A percentile compares a stretch with the other conserved stretches of the same genome.
Conservation (phyloP, 2,329 filamentous ascomycete species). For the Leptographium lundbergii region DNA sequence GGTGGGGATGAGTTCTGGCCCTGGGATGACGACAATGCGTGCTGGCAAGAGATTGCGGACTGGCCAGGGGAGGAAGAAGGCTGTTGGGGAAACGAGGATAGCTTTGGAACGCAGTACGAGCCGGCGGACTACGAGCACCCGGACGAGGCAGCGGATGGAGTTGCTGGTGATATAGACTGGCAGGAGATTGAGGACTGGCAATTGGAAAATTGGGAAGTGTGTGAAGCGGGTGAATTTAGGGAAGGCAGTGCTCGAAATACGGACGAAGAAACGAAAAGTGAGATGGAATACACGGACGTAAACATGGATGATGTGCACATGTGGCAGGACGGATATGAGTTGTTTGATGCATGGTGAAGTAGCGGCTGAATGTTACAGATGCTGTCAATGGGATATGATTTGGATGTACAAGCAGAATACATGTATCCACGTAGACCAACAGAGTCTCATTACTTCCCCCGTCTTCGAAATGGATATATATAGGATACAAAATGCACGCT, state of each 20-base stretch:
- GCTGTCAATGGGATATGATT: background rate
- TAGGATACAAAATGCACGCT: background rate
- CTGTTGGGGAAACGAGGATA: background rate
- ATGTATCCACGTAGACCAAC: background rate
- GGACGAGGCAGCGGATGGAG: background rate
- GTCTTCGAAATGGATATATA: background rate
- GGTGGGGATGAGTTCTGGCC: background rate
- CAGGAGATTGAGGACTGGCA: conserved; percentile 3
- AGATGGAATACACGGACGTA: conserved; percentile 2
- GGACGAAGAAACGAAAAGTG: background rate
- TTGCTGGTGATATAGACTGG: background rate
- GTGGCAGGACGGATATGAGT: background rate
- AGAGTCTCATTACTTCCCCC: too few species aligned
- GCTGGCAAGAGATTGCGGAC: conserved; percentile 8
- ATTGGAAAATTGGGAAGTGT: conserved; percentile 4
- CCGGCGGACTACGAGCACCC: background rate
- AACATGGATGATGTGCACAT: background rate
- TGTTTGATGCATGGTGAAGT: background rate
- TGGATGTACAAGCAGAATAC: background rate
- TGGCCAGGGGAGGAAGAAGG: background rate
- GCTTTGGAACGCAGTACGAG: background rate
- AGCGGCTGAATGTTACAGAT: background rate
- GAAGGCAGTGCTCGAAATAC: background rate
- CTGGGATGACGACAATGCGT: background rate
- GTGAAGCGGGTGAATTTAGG: background rate